A percentile compares a stretch with the other conserved stretches of the same genome.
phyloP scores from a whole-genome alignment of 352 stramenopile species.

The Aphanomyces stellatus region DNA sequence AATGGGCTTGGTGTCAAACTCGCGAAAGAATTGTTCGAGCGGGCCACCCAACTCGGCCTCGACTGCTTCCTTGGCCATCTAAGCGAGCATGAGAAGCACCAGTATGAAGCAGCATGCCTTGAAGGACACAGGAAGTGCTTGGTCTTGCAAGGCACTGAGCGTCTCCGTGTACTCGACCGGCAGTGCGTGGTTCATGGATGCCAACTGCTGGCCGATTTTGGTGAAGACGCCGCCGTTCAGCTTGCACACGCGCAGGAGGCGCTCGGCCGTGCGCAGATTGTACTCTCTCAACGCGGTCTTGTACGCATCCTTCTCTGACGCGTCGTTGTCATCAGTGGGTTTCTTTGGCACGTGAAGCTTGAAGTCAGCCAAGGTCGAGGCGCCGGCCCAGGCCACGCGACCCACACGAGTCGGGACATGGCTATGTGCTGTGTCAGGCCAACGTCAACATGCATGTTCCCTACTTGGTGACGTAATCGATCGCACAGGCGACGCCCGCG shows the following conservation, averaged over 20 bases:
- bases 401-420: neutral
- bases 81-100: slow-evolving; percentile 31
- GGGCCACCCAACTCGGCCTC: slow-evolving; percentile 52
- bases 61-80: slow-evolving; percentile 35
- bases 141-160: slow-evolving; percentile 87
- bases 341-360: slow-evolving; percentile 5
- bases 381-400: slow-evolving; percentile 1
- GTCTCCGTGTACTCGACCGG: slow-evolving; percentile 91
- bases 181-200: slow-evolving; percentile 94
- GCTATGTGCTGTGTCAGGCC: too few relatives aligned
- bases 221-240: slow-evolving; percentile 95
- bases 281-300: slow-evolving; percentile 42
- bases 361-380: slow-evolving; percentile 6
- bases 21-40: slow-evolving; percentile 80
- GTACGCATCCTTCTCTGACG: slow-evolving; percentile 33
- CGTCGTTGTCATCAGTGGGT: neutral
- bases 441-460: too few relatives aligned
- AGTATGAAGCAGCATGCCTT: slow-evolving; percentile 22
- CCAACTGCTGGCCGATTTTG: slow-evolving; percentile 96
- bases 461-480: neutral
- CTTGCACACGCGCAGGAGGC: slow-evolving; percentile 86
- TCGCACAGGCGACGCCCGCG: neutral
- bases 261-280: slow-evolving; percentile 77
- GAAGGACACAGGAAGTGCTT: slow-evolving; percentile 68
- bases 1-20: slow-evolving; percentile 90